Conservation (phyloP, 2,329 filamentous ascomycete species). For the Aspergillus texensis region DNA sequence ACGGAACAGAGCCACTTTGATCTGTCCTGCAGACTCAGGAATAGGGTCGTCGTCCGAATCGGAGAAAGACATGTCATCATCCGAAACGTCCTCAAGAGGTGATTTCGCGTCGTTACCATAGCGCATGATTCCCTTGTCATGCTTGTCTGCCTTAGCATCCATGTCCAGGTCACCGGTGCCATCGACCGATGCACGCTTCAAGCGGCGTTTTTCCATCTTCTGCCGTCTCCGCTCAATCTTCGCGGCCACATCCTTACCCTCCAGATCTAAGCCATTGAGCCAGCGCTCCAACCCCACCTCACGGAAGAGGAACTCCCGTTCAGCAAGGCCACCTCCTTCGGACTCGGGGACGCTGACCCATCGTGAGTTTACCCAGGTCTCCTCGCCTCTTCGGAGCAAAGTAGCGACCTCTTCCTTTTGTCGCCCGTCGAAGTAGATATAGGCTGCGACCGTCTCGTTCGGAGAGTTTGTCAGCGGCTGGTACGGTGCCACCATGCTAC, state of each 20-base stretch:
- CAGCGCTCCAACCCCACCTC: constrained; percentile 95
- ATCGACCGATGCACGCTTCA: constrained; percentile 69
- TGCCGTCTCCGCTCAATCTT: constrained; percentile 68
- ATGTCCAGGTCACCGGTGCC: constrained; percentile 53
- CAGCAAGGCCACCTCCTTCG: constrained; percentile 90
- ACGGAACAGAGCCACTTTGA: constrained; percentile 95
- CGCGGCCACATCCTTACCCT: constrained; percentile 86
- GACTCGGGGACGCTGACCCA: constrained; percentile 94
- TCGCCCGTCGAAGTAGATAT: constrained; percentile 97
- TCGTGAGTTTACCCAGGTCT: constrained; percentile 98
- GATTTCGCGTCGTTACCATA: constrained; percentile 78
- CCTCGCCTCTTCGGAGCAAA: constrained; percentile 84
- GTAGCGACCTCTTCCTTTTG: constrained; percentile 97
- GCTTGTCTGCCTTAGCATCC: constrained; percentile 36
- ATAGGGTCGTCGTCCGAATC: constrained; percentile 82
- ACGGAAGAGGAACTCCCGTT: constrained; percentile 94
- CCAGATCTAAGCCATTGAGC: constrained; percentile 94
- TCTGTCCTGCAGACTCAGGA: constrained; percentile 93
- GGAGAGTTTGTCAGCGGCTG: constrained; percentile 88
- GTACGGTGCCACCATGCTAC: constrained; percentile 74
- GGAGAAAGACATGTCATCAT: constrained; percentile 68
- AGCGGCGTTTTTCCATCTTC: constrained; percentile 79
- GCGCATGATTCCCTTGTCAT: constrained; percentile 64
- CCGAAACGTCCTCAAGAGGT: constrained; percentile 72
- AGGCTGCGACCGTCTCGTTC: constrained; percentile 96